Conservation (phyloP, 2,329 filamentous ascomycete genomes). For the Apiospora malaysiana region DNA sequence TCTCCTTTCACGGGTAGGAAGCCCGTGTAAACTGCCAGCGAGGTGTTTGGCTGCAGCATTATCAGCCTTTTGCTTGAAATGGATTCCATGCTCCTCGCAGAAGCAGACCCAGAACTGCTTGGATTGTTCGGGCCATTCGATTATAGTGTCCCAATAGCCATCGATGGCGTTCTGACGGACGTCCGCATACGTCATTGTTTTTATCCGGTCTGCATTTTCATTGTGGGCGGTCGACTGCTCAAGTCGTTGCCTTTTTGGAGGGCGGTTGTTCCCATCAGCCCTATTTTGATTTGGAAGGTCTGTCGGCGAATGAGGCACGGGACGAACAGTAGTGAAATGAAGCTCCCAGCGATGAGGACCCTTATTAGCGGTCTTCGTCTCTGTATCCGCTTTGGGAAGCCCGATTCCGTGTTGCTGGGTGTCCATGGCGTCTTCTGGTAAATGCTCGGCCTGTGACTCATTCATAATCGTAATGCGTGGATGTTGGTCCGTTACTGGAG, state of each 20-base stretch:
- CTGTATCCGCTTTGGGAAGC: no score
- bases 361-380: background rate
- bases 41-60: conserved; percentile 47
- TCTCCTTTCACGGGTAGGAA: conserved; percentile 36
- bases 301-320: background rate
- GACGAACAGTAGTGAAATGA: background rate
- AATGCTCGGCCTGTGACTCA: background rate
- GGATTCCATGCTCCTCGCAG: conserved; percentile 45
- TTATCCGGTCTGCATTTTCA: background rate
- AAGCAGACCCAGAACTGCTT: conserved; percentile 45
- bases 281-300: background rate
- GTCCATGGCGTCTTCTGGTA: background rate
- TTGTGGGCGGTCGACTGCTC: background rate
- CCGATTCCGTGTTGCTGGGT: no score
- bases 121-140: conserved; percentile 37
- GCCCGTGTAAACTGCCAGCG: conserved; percentile 37
- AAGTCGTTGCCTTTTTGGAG: background rate
- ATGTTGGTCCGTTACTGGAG: background rate
- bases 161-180: conserved; percentile 3
- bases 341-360: background rate
- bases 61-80: conserved; percentile 43
- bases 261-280: background rate
- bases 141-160: conserved; percentile 32
- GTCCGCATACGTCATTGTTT: background rate
- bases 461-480: no score